Conservation (phyloP, 352 stramenopile genomes). For the Pythium graminicola region DNA sequence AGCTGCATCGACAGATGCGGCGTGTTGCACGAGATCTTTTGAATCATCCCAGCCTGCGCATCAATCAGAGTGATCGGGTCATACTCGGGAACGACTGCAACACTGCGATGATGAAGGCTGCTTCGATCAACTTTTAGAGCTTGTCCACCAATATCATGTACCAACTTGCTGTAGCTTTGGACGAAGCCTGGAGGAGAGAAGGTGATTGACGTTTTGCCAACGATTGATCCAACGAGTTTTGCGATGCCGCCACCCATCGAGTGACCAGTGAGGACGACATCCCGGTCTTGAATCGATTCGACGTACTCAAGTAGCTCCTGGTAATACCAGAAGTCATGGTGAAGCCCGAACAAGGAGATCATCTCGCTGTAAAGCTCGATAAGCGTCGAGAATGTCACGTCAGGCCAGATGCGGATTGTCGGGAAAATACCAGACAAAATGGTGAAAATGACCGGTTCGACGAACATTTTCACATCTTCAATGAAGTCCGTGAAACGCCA, state of each 20-base stretch:
- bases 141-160: constrained; percentile 72
- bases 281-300: constrained; percentile 64
- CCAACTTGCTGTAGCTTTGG: constrained; percentile 86
- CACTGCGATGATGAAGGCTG: constrained; percentile 75
- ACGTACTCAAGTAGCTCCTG: constrained; percentile 82
- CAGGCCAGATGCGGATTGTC: constrained; percentile 88
- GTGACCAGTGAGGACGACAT: constrained; percentile 84
- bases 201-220: constrained; percentile 71
- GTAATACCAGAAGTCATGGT: constrained; percentile 85
- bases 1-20: constrained; percentile 84
- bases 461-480: constrained; percentile 90
- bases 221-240: constrained; percentile 71
- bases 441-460: constrained; percentile 86
- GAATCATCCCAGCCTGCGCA: constrained; percentile 79
- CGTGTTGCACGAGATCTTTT: constrained; percentile 87
- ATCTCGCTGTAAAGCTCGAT: constrained; percentile 86
- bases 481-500: constrained; percentile 88
- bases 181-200: constrained; percentile 82
- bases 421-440: constrained; percentile 86
- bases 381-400: constrained; percentile 82
- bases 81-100: constrained; percentile 85
- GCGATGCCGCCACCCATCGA: constrained; percentile 86
- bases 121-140: constrained; percentile 63
- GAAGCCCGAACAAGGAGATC: constrained; percentile 80
- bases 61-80: constrained; percentile 87